Base-by-base conservation (phyloP, 2,329 filamentous ascomycete genomes). In the Allantophomopsis lycopodina region DNA sequence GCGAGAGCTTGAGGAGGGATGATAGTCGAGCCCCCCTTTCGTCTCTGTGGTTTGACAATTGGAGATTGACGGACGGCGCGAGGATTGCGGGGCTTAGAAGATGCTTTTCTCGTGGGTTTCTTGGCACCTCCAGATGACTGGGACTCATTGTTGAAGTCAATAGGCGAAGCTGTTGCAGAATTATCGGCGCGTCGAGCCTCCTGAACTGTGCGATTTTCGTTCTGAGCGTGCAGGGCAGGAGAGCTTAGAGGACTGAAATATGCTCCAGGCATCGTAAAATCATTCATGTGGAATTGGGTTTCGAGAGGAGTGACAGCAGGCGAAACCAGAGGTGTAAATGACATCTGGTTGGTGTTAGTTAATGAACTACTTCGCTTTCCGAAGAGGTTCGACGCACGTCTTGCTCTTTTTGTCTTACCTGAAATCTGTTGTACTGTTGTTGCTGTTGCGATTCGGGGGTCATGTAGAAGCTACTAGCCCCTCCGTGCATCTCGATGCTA, bases 221-320 rank as follows among this genome's bases (percentile, higher is more conserved):
- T 73, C 55, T 87, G 81, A 1, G 83, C 81, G 56, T 83, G 79
- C 14, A 91, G 64, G 3, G 83, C 83, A 1, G 84, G 84, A 13
- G 84, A 91, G 5, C 82, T 87, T 37, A 91, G 66, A 8, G 84
- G 84, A 53, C 83, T 91, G 56, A 91, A 88, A 60, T 87, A 89
- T 28, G 81, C 73, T 30, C 73, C 73, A 0, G 80, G 77, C 3
- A 83, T 68, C 35, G 70, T 66, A 36, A 56, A 58, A 40, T 74
- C 69, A 11, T 66, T 64, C 32, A 62, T 56, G 49, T 55, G 57
- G 54, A 84, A 86, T 46, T 79, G 76, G 33, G 73, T 67, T 52
- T 88, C 84, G 38, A 87, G 67, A 16, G 84, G 83, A 2, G 83
- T 88, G 34, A 89, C 83, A 4, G 83, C 84, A n/a, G 84, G 84